Evolutionary conservation across 306 rosid genomes (phyloP), one percentile per base, ranked within the genome.

Genomic region (Acacia melanoxylon): DNA sequence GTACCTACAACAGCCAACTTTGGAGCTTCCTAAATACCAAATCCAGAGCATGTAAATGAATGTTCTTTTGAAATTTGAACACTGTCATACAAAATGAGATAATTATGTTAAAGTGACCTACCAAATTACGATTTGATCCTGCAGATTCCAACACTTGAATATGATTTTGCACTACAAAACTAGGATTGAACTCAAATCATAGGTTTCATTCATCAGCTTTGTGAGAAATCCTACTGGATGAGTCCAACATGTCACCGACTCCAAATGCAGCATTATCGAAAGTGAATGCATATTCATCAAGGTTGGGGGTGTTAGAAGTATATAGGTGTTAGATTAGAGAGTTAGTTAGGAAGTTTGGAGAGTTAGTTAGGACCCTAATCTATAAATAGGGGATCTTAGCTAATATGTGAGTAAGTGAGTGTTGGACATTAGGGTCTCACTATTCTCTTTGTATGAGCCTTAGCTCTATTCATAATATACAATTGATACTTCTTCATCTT

Each of bases 141-240:
- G n/a, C n/a, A n/a, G 84, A 83, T 81, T 84, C 88, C 27, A 89
- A 76, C 7, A 29, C 20, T 25, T 63, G 56, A 68, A 74, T 14
- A 52, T 72, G 78, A 79, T 77, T 73, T 68, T 70, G 88, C 61
- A 72, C 46, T 24, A 74, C 80, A 76, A 85, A 82, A 72, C 67
- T 77, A 19, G 88, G 82, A 72, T 82, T 81, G 82, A 89, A 89
- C 85, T 86, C 89, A 86, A 93, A 87, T 56, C 84, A 86, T 51
- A 83, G 52, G 72, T 83, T 74, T 94, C 92, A 86, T 24, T 83
- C 84, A 44, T 79, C 87, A 80, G 72, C 68, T 78, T 81, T 81
- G 74, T 78, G 74, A 62, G 88, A 81, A 81, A 79, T 59, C 80
- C 85, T 89, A 80, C 75, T 58, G 74, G 94, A 82, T 42, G 84